Evolutionary conservation across 1,139 yeast species (phyloP), one percentile per base, ranked within the genome.

Genomic region (Candida tetrigidarum): DNA sequence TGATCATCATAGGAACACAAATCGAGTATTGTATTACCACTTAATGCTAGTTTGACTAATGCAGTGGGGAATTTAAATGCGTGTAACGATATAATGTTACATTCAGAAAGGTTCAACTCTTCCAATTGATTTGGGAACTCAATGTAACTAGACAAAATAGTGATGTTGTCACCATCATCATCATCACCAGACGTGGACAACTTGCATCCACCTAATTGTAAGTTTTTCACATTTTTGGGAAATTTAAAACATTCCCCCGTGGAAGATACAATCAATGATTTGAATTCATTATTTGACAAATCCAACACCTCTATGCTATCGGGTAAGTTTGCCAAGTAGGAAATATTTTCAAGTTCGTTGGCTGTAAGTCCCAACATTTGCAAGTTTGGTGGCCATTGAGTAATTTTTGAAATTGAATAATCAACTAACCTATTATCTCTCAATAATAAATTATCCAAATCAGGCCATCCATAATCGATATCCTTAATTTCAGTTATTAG

Each of bases 61-160:
- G 59, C 55, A 1, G 22, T 27, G 2, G 74, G 74, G 44, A 68
- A 67, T 18, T 53, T 48, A 43, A 69, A 61, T 22, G 46, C 51
- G 7, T 46, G 35, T 11, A 69, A 51, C 7, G 50, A 48, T 2
- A 23, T 38, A 7, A 67, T 49, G 2, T 53, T 47, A 45, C 73
- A 66, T 27, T 59, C 65, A 6, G 64, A 56, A 11, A 63, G 44
- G 45, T 62, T 56, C 20, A 63, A 51, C 19, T 55, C 50, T 27
- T 50, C 48, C 38, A 67, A 52, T 20, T 48, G 51, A 2, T 37
- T 45, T 0, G 76, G 74, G 33, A 71, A 60, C 19, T 46, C 45
- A 9, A 58, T 42, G 16, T 36, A 37, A 12, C 25, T 32, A 5
- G 26, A 19, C 14, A 32, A 12, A 14, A n/a, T 28, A 6, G 16